Conservation (phyloP, 1,284 basidiomycete species). For the Hemileia vastatrix region DNA sequence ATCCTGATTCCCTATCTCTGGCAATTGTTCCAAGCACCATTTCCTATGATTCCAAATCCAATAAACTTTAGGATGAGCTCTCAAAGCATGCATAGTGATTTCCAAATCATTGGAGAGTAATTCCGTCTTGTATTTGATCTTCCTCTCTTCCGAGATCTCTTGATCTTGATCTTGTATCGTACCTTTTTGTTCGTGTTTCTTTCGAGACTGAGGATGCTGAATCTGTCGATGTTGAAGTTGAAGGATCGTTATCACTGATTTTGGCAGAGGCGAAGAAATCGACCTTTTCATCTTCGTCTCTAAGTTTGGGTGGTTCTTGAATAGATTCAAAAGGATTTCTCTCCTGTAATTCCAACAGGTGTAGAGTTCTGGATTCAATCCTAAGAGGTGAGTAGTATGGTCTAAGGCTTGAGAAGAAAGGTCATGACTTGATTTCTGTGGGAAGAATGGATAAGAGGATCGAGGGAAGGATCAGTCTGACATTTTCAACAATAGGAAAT, state of each 20-base stretch:
- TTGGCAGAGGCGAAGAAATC: slow-evolving; percentile 30
- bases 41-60: slow-evolving; percentile 93
- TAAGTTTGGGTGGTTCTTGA: slow-evolving; percentile 5
- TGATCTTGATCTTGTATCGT: too few relatives aligned
- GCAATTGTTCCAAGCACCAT: slow-evolving; percentile 77
- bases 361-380: slow-evolving; percentile 40
- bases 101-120: slow-evolving; percentile 55
- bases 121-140: background rate
- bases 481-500: too few relatives aligned
- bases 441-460: too few relatives aligned
- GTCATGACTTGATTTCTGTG: slow-evolving; percentile 5
- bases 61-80: slow-evolving; percentile 80
- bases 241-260: background rate
- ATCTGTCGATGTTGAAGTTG: background rate
- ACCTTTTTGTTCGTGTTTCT: background rate
- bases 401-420: slow-evolving; percentile 25
- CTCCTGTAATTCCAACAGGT: slow-evolving; percentile 42
- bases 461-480: too few relatives aligned
- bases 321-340: slow-evolving; percentile 30
- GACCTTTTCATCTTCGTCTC: background rate
- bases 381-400: slow-evolving; percentile 33
- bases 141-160: background rate
- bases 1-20: slow-evolving; percentile 50
- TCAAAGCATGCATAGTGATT: slow-evolving; percentile 67
- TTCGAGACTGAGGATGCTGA: background rate